Conservation (phyloP, 2,329 filamentous ascomycete genomes). For the Fusarium marasasianum region DNA sequence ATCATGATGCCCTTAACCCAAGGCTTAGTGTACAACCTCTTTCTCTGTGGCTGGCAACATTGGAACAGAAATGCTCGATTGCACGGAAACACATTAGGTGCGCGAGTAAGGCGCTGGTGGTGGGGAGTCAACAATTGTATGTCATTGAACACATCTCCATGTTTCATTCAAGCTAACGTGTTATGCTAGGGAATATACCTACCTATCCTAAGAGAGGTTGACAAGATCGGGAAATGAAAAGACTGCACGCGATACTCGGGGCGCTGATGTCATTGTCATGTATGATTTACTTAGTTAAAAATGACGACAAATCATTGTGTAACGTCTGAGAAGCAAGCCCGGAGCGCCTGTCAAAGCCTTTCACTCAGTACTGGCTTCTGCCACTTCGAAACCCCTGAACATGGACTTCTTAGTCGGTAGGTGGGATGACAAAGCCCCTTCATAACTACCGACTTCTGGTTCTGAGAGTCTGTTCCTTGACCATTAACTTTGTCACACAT, state of each 20-base stretch:
- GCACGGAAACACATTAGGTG: constrained; percentile 79
- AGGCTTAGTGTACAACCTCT: constrained; percentile 87
- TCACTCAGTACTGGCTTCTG: neutral
- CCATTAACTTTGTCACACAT: neutral
- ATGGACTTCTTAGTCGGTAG: neutral
- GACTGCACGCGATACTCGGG: neutral
- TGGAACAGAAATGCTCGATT: constrained; percentile 86
- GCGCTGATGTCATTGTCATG: neutral
- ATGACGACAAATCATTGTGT: neutral
- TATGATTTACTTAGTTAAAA: neutral
- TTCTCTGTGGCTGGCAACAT: constrained; percentile 85
- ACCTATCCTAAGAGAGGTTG: constrained; percentile 33
- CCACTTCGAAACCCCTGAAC: neutral
- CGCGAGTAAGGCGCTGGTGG: constrained; percentile 89
- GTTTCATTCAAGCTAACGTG: neutral
- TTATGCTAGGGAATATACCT: constrained; percentile 68
- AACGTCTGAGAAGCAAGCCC: neutral
- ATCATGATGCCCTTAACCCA: constrained; percentile 87
- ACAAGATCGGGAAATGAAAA: neutral
- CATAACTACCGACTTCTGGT: neutral
- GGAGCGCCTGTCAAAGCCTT: neutral
- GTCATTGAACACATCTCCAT: neutral
- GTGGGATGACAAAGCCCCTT: neutral
- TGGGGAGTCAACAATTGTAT: constrained; percentile 85
- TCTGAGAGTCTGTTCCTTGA: neutral